Evolutionary conservation across 1,284 basidiomycete genomes (phyloP).

Genomic region (Xerocomus amazonicus): DNA sequence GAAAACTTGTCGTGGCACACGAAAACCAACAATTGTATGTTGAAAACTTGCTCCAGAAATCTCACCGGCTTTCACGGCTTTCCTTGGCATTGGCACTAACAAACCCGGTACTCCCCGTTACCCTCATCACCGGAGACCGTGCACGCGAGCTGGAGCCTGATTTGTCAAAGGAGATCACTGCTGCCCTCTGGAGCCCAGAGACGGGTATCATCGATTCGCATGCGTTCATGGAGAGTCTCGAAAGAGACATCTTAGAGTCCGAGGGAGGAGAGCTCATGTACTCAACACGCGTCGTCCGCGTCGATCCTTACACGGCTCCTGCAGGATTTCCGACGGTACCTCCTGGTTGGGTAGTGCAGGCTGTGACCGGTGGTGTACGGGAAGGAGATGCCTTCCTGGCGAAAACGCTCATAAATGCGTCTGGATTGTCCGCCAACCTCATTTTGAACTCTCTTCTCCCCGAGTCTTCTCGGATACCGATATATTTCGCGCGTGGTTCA

Average conservation of each 20-base stretch:
- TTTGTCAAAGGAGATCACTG: conserved; percentile 65
- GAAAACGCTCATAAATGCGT: conserved; percentile 82
- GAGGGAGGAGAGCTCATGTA: conserved; percentile 76
- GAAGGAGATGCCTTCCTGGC: conserved; percentile 76
- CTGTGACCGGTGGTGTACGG: conserved; percentile 45
- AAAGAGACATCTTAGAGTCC: conserved; percentile 71
- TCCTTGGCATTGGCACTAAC: conserved; percentile 17
- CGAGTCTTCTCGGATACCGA: conserved; percentile 50
- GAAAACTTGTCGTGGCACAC: conserved; percentile 85
- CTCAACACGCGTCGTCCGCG: conserved; percentile 83
- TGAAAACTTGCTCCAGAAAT: conserved; percentile 63
- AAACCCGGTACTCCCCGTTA: conserved; percentile 53
- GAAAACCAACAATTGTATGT: conserved; percentile 68
- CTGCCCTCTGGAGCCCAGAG: conserved; percentile 78
- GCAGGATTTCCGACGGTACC: conserved; percentile 12
- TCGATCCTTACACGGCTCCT: conserved; percentile 59
- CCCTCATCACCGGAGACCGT: conserved; percentile 69
- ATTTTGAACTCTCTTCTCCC: conserved; percentile 73
- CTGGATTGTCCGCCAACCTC: conserved; percentile 75
- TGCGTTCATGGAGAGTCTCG: conserved; percentile 74
- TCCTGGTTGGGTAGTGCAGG: conserved; percentile 74
- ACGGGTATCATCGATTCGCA: conserved; percentile 95
- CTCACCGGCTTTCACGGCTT: conserved; percentile 51
- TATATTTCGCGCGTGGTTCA: conserved; percentile 79
- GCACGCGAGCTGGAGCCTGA: conserved; percentile 81